phyloP scores from a whole-genome alignment of 2,329 filamentous ascomycete genomes.

The Cryphonectria japonica region DNA sequence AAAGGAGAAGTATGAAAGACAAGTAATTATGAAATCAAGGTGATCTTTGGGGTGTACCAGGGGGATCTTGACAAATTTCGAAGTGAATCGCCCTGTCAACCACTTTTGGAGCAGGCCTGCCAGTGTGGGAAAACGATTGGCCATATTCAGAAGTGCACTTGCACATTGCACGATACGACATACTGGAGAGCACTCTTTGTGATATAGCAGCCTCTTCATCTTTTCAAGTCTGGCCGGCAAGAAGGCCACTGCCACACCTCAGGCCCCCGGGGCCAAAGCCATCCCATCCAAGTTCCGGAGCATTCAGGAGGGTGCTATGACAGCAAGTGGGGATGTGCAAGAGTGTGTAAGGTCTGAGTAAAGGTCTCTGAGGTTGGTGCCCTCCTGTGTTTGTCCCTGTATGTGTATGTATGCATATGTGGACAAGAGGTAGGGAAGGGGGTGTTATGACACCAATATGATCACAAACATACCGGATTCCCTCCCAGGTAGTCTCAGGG shows the following conservation, averaged over 20 bases:
- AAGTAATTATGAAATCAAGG: neutral
- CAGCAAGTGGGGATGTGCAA: neutral
- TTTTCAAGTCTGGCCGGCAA: neutral
- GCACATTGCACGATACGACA: neutral
- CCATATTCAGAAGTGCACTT: conserved; percentile 33
- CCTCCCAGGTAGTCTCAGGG: conserved; percentile 33
- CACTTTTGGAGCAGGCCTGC: conserved; percentile 32
- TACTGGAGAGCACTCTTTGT: neutral
- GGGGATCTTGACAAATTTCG: conserved; percentile 26
- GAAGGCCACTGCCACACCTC: neutral
- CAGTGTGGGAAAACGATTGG: conserved; percentile 38
- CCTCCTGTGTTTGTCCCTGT: neutral
- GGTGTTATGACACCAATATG: too few relatives aligned
- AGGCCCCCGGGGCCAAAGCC: too few relatives aligned
- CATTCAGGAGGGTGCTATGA: neutral
- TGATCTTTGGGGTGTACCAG: conserved; percentile 31
- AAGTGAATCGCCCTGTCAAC: conserved; percentile 27
- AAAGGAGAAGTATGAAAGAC: too few relatives aligned
- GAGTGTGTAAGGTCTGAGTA: neutral
- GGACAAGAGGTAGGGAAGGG: neutral
- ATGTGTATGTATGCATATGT: neutral
- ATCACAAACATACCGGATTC: conserved; percentile 31
- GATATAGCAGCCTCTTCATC: neutral
- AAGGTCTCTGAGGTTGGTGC: neutral
- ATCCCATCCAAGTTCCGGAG: neutral